Evolutionary conservation across 768 basidiomycete genomes (phyloP).

Genomic region (Termitomyces sp.): DNA sequence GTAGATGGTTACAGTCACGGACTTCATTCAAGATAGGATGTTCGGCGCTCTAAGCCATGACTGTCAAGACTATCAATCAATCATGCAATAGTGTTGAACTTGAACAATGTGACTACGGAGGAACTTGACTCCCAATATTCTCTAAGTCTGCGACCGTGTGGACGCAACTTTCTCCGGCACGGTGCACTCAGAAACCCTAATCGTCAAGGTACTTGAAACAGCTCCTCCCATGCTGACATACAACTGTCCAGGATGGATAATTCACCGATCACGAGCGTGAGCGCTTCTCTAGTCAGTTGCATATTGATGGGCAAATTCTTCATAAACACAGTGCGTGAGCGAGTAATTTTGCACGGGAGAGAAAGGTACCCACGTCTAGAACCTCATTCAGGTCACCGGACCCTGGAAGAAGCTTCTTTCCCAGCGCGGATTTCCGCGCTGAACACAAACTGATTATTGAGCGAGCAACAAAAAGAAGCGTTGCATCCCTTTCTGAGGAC

Average conservation of each 20-base stretch:
- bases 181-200: neutral
- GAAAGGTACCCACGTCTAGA: constrained; percentile 26
- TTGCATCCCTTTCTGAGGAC: neutral
- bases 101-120: neutral
- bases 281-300: constrained; percentile 36
- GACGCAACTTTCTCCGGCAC: neutral
- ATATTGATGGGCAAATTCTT: constrained; percentile 32
- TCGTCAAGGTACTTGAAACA: neutral
- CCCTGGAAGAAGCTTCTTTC: constrained; percentile 15
- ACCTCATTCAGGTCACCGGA: constrained; percentile 26
- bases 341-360: neutral
- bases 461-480: constrained; percentile 11
- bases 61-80: neutral
- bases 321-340: neutral
- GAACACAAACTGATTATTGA: constrained; percentile 25
- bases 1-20: neutral
- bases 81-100: neutral
- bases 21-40: too few species aligned
- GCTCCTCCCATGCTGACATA: constrained; percentile 33
- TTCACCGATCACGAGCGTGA: constrained; percentile 44
- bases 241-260: constrained; percentile 50
- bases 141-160: neutral
- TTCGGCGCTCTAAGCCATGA: neutral
- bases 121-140: neutral
- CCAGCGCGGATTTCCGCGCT: constrained; percentile 22